Evolutionary conservation across 2,329 filamentous ascomycete species (phyloP), one percentile per base, ranked within the genome.

Genomic region (Orbilia blumenaviensis): DNA sequence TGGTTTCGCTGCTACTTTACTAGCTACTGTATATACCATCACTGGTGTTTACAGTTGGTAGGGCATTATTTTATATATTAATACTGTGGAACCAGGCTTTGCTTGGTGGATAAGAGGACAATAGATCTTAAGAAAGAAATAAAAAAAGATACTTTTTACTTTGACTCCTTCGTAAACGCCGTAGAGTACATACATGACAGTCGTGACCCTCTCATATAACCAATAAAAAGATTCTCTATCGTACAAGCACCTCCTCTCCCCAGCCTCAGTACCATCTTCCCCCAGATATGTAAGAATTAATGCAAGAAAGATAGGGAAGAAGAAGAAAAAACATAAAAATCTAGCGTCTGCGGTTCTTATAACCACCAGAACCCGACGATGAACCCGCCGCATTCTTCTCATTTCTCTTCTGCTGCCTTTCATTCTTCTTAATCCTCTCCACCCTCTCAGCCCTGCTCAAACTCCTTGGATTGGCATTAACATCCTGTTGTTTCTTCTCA

Each of bases 401-500:
- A 81, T 93, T 93, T 81, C 87, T 88, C 81, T 89, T 86, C 88
- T 83, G 83, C 79, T 89, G 92, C 79, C 89, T 86, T 83, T 88
- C 89, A 80, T 92, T 88, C 79, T 86, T 87, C 84, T 94, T 92
- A 80, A 88, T 87, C 64, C 88, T 87, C 83, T 86, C 89, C 81
- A 84, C 87, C 82, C 89, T 87, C 79, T 89, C 88, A 81, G 88
- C 90, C 73, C 88, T 89, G 66, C 86, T 85, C 75, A 89, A 85
- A 77, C 85, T 88, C 78, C 79, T 78, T 3, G 79, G 78, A 61
- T 88, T 88, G 27, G 66, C 71, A 41, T 75, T 75, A 5, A 88
- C 89, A 78, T 90, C 87, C 83, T 91, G 88, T 83, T 91, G 89
- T 82, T 88, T 89, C 82, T 90, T 88, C 83, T 91, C 88, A 81